Conservation (phyloP, 805 yeast species). For the Ogataea pilisensis region DNA sequence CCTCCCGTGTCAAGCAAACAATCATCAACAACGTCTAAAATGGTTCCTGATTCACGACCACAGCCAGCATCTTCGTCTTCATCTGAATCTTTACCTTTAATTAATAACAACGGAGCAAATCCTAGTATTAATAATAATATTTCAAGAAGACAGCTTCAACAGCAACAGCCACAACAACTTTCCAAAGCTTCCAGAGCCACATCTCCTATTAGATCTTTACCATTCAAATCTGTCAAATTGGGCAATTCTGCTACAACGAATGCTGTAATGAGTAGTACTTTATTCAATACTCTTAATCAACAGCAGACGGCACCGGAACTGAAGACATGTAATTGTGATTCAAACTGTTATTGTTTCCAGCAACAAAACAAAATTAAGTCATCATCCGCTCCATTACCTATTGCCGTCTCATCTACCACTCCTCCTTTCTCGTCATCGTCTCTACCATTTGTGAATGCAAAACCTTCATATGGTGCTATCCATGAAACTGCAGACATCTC, state of each 20-base stretch:
- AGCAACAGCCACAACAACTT: background rate
- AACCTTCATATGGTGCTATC: background rate
- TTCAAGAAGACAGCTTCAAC: too few relatives aligned
- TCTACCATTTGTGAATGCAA: background rate
- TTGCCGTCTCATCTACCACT: background rate
- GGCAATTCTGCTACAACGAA: background rate
- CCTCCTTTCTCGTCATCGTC: background rate
- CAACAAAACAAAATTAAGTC: slow-evolving; percentile 1
- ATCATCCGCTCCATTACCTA: background rate
- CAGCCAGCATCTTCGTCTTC: background rate
- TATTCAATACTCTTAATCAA: background rate
- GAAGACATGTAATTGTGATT: background rate
- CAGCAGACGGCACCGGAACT: background rate
- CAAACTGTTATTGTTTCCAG: background rate
- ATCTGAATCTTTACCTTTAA: too few relatives aligned
- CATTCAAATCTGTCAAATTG: background rate
- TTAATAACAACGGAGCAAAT: too few relatives aligned
- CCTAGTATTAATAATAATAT: too few relatives aligned
- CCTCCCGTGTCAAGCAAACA: too few relatives aligned
- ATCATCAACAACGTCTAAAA: too few relatives aligned
- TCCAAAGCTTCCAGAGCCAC: background rate
- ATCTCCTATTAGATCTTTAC: background rate
- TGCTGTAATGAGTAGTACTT: background rate
- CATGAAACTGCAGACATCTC: background rate
- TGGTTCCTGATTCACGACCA: too few relatives aligned